Percentiles rank a stretch among this genome's conserved stretches.
phyloP scores from a whole-genome alignment of 306 rosid genomes.

The Cucumis sativus region DNA sequence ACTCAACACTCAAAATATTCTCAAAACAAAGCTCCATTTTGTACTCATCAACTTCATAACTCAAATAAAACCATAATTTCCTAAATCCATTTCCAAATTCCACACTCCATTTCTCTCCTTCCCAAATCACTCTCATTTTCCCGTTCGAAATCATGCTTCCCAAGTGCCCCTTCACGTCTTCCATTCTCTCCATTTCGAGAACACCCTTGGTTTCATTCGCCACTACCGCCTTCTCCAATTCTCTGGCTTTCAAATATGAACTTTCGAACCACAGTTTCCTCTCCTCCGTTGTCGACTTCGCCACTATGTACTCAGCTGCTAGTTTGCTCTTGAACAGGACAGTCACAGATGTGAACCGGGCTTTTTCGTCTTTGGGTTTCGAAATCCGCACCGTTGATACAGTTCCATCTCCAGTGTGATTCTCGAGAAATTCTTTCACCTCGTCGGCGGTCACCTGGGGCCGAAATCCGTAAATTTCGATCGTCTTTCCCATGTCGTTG shows the following conservation, averaged over 20 bases:
- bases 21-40: constrained; percentile 32
- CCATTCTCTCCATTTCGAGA: background rate
- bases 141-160: constrained; percentile 30
- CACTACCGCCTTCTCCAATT: background rate
- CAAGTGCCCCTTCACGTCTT: constrained; percentile 13
- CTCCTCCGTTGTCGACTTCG: background rate
- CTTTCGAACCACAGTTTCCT: background rate
- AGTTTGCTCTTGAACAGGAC: constrained; percentile 24
- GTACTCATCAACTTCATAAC: constrained; percentile 11
- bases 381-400: constrained; percentile 17
- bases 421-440: constrained; percentile 29
- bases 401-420: constrained; percentile 29
- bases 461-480: constrained; percentile 29
- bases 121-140: constrained; percentile 36
- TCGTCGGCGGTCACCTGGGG: constrained; percentile 13
- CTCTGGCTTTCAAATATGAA: constrained; percentile 6
- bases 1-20: constrained; percentile 27
- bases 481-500: constrained; percentile 18
- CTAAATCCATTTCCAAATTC: constrained; percentile 22
- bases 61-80: constrained; percentile 19
- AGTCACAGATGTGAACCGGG: constrained; percentile 15
- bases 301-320: constrained; percentile 18
- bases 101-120: constrained; percentile 16
- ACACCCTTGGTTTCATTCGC: background rate
- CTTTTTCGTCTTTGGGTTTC: background rate